Percentiles rank a stretch among this genome's conserved stretches.
phyloP scores from a whole-genome alignment of 495 filamentous ascomycete species.

The Clohesyomyces aquaticus region DNA sequence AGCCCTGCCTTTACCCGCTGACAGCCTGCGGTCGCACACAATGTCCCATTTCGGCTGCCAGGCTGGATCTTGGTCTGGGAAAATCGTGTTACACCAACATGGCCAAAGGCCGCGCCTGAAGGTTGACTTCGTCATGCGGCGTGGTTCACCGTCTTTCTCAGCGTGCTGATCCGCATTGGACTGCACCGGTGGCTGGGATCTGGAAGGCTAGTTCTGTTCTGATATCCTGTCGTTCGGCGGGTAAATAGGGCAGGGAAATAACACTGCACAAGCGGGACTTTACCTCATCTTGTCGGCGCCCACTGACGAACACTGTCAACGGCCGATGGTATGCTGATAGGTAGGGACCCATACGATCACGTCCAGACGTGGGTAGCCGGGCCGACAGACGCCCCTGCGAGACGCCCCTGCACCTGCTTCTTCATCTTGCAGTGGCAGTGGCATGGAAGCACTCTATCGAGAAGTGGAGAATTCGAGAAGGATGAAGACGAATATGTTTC shows the following conservation, averaged over 20 bases:
- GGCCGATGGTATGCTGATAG: slow-evolving; percentile 23
- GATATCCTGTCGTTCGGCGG: slow-evolving; percentile 21
- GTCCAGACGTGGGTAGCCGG: slow-evolving; percentile 16
- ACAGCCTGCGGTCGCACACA: slow-evolving; percentile 27
- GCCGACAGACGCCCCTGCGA: slow-evolving; percentile 4
- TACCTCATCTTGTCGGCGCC: slow-evolving; percentile 25
- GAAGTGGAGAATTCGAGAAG: background rate
- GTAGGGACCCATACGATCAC: slow-evolving; percentile 15
- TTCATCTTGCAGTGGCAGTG: background rate
- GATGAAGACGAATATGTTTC: background rate
- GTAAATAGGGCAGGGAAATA: slow-evolving; percentile 21
- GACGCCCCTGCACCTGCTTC: background rate
- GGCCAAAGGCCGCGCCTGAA: slow-evolving; percentile 4
- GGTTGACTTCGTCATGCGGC: slow-evolving; percentile 20
- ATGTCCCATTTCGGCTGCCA: slow-evolving; percentile 13
- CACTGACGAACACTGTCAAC: background rate
- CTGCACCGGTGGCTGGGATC: slow-evolving; percentile 16
- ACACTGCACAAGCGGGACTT: slow-evolving; percentile 26
- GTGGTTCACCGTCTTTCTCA: slow-evolving; percentile 29
- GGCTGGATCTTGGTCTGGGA: slow-evolving; percentile 19
- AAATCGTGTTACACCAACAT: slow-evolving; percentile 12
- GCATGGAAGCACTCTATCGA: slow-evolving; percentile 3
- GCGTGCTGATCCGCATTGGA: background rate
- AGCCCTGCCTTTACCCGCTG: slow-evolving; percentile 36
- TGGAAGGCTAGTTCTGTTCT: slow-evolving; percentile 4